A percentile compares a stretch with the other conserved stretches of the same genome.
These are phyloP conservation scores for Fibroporia radiculosa DNA, from an alignment of 768 basidiomycete genomes.

Conservation along the genomic window DNA sequence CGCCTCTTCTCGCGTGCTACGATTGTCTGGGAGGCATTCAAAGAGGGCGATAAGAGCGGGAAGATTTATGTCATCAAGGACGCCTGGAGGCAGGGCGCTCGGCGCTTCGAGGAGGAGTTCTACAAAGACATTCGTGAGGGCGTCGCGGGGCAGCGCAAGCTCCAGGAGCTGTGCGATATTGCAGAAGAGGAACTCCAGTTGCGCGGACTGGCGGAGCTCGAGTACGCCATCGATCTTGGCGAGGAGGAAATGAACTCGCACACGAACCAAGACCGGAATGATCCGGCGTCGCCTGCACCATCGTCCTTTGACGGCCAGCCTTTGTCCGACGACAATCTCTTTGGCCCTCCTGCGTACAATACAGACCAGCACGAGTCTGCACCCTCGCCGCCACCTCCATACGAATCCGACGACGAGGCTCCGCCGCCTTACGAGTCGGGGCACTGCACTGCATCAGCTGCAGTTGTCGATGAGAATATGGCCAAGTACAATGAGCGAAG, in stretches of 20 bases:
- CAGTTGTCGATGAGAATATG: not conserved
- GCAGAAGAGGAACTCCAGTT: too few species aligned
- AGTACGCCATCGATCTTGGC: not conserved
- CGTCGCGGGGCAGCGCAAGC: not conserved
- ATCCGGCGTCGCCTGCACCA: too few species aligned
- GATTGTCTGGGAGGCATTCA: conserved; percentile 8
- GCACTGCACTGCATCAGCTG: conserved; percentile 6
- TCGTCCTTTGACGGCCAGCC: too few species aligned
- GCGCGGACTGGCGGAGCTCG: not conserved
- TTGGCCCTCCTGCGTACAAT: not conserved
- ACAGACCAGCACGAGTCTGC: not conserved
- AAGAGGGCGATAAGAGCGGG: not conserved
- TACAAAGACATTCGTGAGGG: not conserved
- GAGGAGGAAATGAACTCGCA: not conserved
- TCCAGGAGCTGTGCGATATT: too few species aligned
- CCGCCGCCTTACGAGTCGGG: not conserved
- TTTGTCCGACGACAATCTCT: too few species aligned
- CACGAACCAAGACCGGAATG: too few species aligned
- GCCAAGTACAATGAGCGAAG: conserved; percentile 2
- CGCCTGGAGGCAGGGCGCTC: conserved; percentile 6
- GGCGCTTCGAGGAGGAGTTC: conserved; percentile 3
- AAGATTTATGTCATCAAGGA: conserved; percentile 8
- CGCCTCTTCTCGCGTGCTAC: conserved; percentile 11
- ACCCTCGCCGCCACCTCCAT: not conserved
- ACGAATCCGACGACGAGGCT: not conserved